These are phyloP conservation scores for Plasmodium gaboni DNA, from an alignment of 169 alveolate species.

Conservation along the genomic window DNA sequence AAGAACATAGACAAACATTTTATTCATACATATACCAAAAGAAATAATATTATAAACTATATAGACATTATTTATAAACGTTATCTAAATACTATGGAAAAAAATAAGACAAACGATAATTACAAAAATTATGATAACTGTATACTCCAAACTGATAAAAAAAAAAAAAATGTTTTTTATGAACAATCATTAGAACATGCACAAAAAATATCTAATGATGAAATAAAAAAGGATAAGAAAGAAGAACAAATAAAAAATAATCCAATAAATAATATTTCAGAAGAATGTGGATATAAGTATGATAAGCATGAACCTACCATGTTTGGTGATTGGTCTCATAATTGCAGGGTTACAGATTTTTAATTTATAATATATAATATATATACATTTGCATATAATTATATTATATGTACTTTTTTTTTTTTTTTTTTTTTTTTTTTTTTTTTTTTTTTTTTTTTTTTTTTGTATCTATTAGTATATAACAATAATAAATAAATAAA, in stretches of 20 bases:
- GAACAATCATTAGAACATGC: no score
- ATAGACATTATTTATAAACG: no score
- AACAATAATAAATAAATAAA: neutral
- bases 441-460: slow-evolving; percentile 4
- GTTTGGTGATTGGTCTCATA: slow-evolving; percentile 89
- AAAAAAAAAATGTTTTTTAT: no score
- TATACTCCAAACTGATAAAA: no score
- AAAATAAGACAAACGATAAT: no score
- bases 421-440: slow-evolving; percentile 12
- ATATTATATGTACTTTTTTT: neutral
- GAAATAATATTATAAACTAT: no score
- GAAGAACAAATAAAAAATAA: slow-evolving; percentile 2
- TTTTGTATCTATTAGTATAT: slow-evolving; percentile 2
- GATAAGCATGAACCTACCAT: slow-evolving; percentile 87
- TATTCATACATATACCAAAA: no score
- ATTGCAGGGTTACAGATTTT: slow-evolving; percentile 87
- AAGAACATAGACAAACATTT: no score
- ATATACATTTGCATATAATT: neutral
- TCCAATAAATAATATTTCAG: slow-evolving; percentile 3
- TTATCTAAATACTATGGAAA: no score
- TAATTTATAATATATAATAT: slow-evolving; percentile 1
- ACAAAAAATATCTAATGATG: no score
- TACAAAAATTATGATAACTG: no score
- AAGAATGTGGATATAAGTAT: slow-evolving; percentile 83
- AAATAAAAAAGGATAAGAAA: neutral